Evolutionary conservation across 495 filamentous ascomycete species (phyloP).

Genomic region (Trichoderma reesei): DNA sequence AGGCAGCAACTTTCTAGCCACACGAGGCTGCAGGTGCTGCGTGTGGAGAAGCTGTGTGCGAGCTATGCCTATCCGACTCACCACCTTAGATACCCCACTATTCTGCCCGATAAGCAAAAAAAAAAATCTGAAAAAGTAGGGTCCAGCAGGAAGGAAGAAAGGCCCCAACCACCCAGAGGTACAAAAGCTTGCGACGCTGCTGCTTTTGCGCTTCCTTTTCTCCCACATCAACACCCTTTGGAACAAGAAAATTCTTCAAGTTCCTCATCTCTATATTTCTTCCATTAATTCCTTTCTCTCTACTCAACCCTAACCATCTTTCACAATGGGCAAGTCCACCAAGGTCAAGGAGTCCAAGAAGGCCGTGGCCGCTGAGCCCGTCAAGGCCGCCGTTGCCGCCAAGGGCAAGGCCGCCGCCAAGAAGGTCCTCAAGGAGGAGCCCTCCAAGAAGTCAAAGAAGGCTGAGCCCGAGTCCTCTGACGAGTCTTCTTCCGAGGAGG

Average conservation of each 20-base stretch:
- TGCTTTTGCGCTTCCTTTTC: conserved; percentile 6
- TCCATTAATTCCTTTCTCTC: conserved; percentile 11
- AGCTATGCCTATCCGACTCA: conserved; percentile 11
- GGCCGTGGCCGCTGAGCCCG: conserved; percentile 16
- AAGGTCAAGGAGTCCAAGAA: conserved; percentile 9
- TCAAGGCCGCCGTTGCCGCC: conserved; percentile 40
- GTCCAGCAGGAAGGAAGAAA: conserved; percentile 10
- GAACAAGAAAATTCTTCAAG: conserved; percentile 13
- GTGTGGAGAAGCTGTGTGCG: conserved; percentile 1
- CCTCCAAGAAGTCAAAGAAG: conserved; percentile 37
- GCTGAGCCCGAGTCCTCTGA: conserved; percentile 32
- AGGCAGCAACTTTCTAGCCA: conserved; percentile 5
- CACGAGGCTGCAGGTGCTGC: neutral
- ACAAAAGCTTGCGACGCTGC: conserved; percentile 14
- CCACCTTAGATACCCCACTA: conserved; percentile 23
- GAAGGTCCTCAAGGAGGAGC: conserved; percentile 32
- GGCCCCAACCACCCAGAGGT: conserved; percentile 15
- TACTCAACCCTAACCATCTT: conserved; percentile 11
- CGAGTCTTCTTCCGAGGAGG: conserved; percentile 24
- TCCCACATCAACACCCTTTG: conserved; percentile 13
- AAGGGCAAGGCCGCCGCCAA: conserved; percentile 20
- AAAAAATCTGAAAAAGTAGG: conserved; percentile 15
- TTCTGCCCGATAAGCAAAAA: conserved; percentile 15
- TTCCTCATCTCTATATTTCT: conserved; percentile 16
- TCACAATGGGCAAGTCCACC: conserved; percentile 46